A percentile compares a stretch with the other conserved stretches of the same genome.
phyloP scores from a whole-genome alignment of 139 green algal species.

The Auxenochlorella protothecoides region DNA sequence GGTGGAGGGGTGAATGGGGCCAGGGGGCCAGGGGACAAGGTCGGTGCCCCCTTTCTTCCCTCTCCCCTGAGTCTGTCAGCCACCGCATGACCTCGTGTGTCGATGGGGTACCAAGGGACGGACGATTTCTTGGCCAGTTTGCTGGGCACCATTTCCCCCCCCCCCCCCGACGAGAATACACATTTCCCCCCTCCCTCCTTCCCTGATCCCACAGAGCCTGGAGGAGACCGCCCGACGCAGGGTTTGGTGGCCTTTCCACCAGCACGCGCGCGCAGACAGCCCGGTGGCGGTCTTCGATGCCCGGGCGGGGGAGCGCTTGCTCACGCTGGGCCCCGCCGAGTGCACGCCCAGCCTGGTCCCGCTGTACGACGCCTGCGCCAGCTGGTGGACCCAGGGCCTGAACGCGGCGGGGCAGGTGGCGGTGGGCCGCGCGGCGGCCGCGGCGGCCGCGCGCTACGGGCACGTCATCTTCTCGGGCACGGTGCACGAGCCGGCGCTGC shows the following conservation, averaged over 20 bases:
- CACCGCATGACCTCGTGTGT: too few relatives aligned
- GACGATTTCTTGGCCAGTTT: too few relatives aligned
- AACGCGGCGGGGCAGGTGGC: constrained; percentile 36
- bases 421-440: constrained; percentile 47
- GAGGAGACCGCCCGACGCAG: constrained; percentile 5
- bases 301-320: constrained; percentile 68
- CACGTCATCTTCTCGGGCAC: constrained; percentile 94
- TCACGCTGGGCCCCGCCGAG: constrained; percentile 11
- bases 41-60: too few relatives aligned
- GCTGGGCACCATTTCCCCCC: too few relatives aligned
- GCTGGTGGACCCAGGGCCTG: constrained; percentile 93
- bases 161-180: too few relatives aligned
- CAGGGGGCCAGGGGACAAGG: too few relatives aligned
- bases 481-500: constrained; percentile 47
- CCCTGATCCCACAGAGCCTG: too few relatives aligned
- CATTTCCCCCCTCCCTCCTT: too few relatives aligned
- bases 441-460: constrained; percentile 70
- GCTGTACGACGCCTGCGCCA: constrained; percentile 80
- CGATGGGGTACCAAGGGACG: too few relatives aligned
- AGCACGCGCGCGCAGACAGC: constrained; percentile 50
- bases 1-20: not conserved
- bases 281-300: constrained; percentile 64
- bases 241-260: constrained; percentile 97
- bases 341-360: constrained; percentile 29
- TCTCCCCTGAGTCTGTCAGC: too few relatives aligned